Evolutionary conservation across 208 protist species (phyloP), one percentile per base, ranked within the genome.

Genomic region (Acanthamoeba healyi): DNA sequence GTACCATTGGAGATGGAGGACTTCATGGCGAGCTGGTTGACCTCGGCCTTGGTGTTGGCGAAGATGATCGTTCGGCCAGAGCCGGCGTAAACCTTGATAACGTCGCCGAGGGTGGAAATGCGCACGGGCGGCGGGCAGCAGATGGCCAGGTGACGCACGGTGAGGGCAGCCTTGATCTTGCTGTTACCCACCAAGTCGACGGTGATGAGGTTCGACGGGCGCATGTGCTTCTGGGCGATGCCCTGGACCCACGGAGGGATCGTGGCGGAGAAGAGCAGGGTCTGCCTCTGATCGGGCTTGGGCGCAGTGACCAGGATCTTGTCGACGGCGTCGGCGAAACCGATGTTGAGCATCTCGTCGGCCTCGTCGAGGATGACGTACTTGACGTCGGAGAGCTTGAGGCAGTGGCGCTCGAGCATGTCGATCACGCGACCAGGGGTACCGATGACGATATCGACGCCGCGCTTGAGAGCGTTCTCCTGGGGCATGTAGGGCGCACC

Each of bases 251-350:
- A 92, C 7, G 99, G 98, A 89, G 98, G 98, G 97, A 99, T 99
- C 2, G 98, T 99, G 5, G 98, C 98, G 24, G 95, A 97, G 95
- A 99, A 99, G 15, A 99, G 95, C 0, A 98, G 38, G 12, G 98
- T 99, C 96, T 99, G 98, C 32, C 98, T 90, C 82, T 98, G 4
- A 5, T 94, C 90, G 49, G 90, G 90, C 34, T 24, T 26, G 4
- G 72, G 74, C n/a, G 72, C 90, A 5, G 22, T 29, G 36, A 42
- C 38, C 17, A 94, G 40, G 22, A 92, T 79, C 9, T 79, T 49
- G 36, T 92, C 87, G 32, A 92, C 65, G 26, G 36, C 61, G 29
- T 94, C 70, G 40, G 34, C 54, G 61, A 94, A 94, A n/a, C 90
- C 90, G 34, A 94, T 94, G 70, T 86, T 94, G 72, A 94, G 90